These are phyloP conservation scores for Anthracocystis setariae DNA, from an alignment of 1,284 basidiomycete species.

Conservation along the genomic window DNA sequence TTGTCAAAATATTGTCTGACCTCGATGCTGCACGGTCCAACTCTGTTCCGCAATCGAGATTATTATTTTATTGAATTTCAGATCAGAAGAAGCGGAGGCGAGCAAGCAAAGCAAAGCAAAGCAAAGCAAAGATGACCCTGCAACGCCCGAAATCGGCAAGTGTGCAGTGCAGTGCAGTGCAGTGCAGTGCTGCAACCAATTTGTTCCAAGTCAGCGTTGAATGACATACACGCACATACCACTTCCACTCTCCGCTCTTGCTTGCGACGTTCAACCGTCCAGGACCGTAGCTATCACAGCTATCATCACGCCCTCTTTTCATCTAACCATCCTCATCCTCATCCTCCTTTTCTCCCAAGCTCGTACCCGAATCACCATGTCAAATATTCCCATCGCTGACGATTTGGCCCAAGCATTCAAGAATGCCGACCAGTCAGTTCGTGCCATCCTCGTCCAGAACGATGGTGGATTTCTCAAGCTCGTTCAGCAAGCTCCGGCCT, in stretches of 20 bases:
- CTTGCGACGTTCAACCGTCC: no score
- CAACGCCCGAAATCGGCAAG: no score
- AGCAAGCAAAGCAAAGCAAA: no score
- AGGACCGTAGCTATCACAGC: no score
- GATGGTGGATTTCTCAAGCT: slow-evolving; percentile 50
- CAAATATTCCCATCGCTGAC: slow-evolving; percentile 47
- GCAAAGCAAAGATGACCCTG: no score
- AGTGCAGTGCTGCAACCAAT: no score
- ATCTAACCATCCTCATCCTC: neutral
- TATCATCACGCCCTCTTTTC: neutral
- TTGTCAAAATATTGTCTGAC: slow-evolving; percentile 4
- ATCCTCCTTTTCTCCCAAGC: neutral
- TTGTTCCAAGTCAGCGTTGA: no score
- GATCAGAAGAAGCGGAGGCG: no score
- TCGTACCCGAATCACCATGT: slow-evolving; percentile 18
- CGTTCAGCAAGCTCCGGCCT: slow-evolving; percentile 30
- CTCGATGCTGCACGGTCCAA: slow-evolving; percentile 20
- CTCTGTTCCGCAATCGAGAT: slow-evolving; percentile 17
- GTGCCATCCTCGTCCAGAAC: slow-evolving; percentile 56
- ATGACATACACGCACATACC: slow-evolving; percentile 8
- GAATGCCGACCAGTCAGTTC: slow-evolving; percentile 31
- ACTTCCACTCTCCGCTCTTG: slow-evolving; percentile 2
- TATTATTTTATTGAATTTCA: no score
- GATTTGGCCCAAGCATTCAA: slow-evolving; percentile 35
- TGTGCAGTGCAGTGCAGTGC: no score